phyloP scores from a whole-genome alignment of 108 stramenopile species.

The Pseudonitzschia delicatissima region DNA sequence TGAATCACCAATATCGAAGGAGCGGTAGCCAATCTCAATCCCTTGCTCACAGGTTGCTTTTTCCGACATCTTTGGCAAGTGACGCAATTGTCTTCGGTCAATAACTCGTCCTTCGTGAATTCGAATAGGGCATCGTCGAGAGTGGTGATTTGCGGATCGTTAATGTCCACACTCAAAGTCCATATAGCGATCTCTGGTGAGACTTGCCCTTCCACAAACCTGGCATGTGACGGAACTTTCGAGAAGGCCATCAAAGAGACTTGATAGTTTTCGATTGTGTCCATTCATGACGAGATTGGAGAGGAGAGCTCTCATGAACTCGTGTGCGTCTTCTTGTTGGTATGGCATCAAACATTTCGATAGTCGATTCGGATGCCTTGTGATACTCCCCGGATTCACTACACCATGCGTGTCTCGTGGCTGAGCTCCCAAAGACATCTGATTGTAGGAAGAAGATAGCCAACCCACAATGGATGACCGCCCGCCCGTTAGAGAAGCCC shows the following conservation, averaged over 20 bases:
- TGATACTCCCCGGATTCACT: constrained; percentile 77
- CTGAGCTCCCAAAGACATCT: not conserved
- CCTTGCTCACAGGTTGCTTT: constrained; percentile 73
- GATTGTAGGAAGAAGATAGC: constrained; percentile 14
- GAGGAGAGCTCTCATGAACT: constrained; percentile 77
- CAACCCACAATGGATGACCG: constrained; percentile 15
- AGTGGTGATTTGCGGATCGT: constrained; percentile 45
- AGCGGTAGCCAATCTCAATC: constrained; percentile 76
- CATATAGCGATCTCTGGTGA: constrained; percentile 87
- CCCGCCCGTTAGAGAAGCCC: not conserved
- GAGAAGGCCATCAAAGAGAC: constrained; percentile 85
- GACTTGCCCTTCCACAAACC: constrained; percentile 59
- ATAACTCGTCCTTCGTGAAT: constrained; percentile 71
- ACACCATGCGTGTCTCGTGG: constrained; percentile 5
- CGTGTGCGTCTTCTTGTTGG: constrained; percentile 89
- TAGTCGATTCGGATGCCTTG: constrained; percentile 75
- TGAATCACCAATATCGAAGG: constrained; percentile 84
- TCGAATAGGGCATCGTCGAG: constrained; percentile 64
- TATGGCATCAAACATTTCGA: constrained; percentile 71
- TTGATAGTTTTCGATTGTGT: constrained; percentile 69
- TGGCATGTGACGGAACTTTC: constrained; percentile 82
- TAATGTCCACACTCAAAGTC: constrained; percentile 82
- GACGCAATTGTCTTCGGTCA: constrained; percentile 76
- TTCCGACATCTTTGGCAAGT: constrained; percentile 60
- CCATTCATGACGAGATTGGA: constrained; percentile 84